Conservation (phyloP, 1,284 basidiomycete genomes). For the Naganishia sp. region DNA sequence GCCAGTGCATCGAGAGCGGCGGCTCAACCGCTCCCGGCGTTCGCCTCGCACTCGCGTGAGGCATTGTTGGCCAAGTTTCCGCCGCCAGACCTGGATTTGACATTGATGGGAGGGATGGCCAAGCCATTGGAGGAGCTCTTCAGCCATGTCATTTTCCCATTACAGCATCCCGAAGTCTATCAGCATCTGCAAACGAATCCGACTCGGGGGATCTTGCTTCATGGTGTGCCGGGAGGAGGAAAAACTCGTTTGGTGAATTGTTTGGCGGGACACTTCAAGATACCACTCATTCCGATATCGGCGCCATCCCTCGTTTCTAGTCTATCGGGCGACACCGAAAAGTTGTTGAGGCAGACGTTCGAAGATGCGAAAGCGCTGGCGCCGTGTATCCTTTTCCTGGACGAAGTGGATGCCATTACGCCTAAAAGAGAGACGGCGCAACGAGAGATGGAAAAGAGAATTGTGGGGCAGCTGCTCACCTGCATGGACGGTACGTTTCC, state of each 20-base stretch:
- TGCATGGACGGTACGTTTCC: constrained; percentile 84
- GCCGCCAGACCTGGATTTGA: constrained; percentile 58
- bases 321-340: constrained; percentile 97
- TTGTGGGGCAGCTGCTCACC: constrained; percentile 94
- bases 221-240: constrained; percentile 95
- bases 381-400: constrained; percentile 88
- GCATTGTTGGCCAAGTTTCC: constrained; percentile 45
- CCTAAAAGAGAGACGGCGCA: constrained; percentile 96
- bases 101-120: constrained; percentile 85
- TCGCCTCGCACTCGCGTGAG: constrained; percentile 22
- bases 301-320: constrained; percentile 94
- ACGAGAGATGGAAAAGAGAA: constrained; percentile 94
- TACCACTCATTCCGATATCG: constrained; percentile 91
- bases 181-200: constrained; percentile 88
- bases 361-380: constrained; percentile 90
- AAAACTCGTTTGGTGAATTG: constrained; percentile 91
- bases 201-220: constrained; percentile 88
- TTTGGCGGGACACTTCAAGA: constrained; percentile 85
- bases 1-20: constrained; percentile 1
- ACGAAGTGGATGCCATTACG: constrained; percentile 97
- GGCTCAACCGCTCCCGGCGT: constrained; percentile 19
- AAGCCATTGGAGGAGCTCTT: constrained; percentile 86
- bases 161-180: constrained; percentile 95
- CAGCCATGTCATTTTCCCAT: constrained; percentile 90
- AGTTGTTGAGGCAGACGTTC: constrained; percentile 91